These are phyloP conservation scores for Thalassiosira livingstoniorum DNA, from an alignment of 352 stramenopile genomes.

Conservation along the genomic window DNA sequence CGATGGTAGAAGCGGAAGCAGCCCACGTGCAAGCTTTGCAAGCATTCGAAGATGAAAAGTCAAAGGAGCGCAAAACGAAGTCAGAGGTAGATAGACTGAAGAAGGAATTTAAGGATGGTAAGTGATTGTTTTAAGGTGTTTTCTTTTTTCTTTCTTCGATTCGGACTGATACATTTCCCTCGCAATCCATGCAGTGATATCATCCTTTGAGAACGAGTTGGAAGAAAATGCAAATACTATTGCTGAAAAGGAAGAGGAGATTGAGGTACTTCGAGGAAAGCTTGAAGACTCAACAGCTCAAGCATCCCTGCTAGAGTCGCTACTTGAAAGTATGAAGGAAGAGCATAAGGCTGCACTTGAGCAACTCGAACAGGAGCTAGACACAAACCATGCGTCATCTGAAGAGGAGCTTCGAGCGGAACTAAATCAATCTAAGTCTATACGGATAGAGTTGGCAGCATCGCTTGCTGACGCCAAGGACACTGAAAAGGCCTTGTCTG, in stretches of 20 bases:
- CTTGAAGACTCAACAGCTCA: slow-evolving; percentile 9
- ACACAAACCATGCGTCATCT: neutral
- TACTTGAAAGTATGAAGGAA: too few species aligned
- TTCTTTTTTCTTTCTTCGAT: too few species aligned
- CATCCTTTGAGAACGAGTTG: slow-evolving; percentile 33
- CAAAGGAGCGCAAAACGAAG: slow-evolving; percentile 32
- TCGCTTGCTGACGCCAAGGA: slow-evolving; percentile 1
- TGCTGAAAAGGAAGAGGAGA: slow-evolving; percentile 12
- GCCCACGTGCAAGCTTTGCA: slow-evolving; percentile 1
- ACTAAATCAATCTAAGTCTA: slow-evolving; percentile 3
- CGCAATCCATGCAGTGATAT: slow-evolving; percentile 34
- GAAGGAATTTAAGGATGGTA: too few species aligned
- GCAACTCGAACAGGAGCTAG: too few species aligned
- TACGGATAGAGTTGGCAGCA: slow-evolving; percentile 12
- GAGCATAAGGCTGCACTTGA: slow-evolving; percentile 14
- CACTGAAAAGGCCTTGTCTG: neutral
- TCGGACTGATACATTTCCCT: too few species aligned
- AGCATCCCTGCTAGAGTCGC: slow-evolving; percentile 13
- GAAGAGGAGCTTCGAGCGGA: slow-evolving; percentile 2
- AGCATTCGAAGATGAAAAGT: slow-evolving; percentile 23
- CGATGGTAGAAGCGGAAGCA: slow-evolving; percentile 14
- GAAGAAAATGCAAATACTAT: slow-evolving; percentile 22
- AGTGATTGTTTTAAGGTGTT: too few species aligned
- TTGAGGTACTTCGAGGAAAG: slow-evolving; percentile 11
- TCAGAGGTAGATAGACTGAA: slow-evolving; percentile 28